Conservation (phyloP, 495 filamentous ascomycete genomes). For the Daldinia concentrica region DNA sequence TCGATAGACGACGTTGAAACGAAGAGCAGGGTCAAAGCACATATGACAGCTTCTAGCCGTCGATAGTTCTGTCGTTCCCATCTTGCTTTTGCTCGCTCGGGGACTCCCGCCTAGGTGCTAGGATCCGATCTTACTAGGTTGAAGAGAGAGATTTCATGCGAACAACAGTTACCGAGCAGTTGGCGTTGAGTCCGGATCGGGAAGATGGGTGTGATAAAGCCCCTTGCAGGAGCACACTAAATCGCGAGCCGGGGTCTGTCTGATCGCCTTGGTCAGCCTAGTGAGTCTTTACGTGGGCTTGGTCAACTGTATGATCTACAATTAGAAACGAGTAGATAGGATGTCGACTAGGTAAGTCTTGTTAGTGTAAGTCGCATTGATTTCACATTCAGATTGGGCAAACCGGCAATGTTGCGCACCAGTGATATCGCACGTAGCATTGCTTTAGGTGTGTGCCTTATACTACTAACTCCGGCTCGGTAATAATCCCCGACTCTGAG, state of each 20-base stretch:
- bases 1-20: constrained; percentile 24
- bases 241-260: constrained; percentile 17
- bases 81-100: constrained; percentile 10
- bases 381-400: constrained; percentile 21
- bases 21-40: constrained; percentile 36
- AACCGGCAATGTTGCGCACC: constrained; percentile 10
- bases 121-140: constrained; percentile 13
- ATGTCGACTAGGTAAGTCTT: constrained; percentile 6
- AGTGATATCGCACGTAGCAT: constrained; percentile 11
- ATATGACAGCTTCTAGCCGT: constrained; percentile 21
- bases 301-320: constrained; percentile 47
- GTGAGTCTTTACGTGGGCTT: constrained; percentile 17
- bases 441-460: constrained; percentile 12
- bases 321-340: constrained; percentile 39
- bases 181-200: constrained; percentile 32
- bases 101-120: neutral
- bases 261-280: constrained; percentile 35
- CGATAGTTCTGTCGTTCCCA: constrained; percentile 12
- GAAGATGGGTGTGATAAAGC: constrained; percentile 25
- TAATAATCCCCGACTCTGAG: neutral
- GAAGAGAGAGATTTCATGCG: constrained; percentile 30
- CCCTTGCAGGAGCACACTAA: constrained; percentile 17
- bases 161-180: constrained; percentile 1
- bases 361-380: constrained; percentile 26
- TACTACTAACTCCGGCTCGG: too few species aligned